Evolutionary conservation across 176 grass and related monocot species (phyloP), one percentile per base, ranked within the genome.

Genomic region (Dendrocalamus sinicus): DNA sequence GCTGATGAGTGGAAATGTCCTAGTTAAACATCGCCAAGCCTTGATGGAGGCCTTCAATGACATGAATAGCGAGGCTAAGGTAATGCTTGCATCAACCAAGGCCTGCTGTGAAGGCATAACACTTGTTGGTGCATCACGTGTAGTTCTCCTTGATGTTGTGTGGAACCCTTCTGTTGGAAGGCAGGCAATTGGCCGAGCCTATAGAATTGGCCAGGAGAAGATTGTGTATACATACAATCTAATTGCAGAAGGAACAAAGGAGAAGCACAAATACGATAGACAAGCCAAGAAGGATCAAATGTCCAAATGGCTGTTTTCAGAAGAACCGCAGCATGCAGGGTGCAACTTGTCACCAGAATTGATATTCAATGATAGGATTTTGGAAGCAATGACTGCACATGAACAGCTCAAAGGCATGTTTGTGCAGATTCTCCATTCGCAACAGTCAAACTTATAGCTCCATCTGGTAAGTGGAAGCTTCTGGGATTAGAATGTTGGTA

Each of bases 151-250:
- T 23, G 96, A 98, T 92, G 93, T 95, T 52, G 93, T 94, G 37
- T 98, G 96, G 96, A 98, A 98, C 75, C 96, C 91, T 70, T 88
- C 91, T 5, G 88, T 95, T 3, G 88, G 91, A 70, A 94, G 87
- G 81, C 96, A 98, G 77, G 93, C 96, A 5, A 92, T 95, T 83
- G 88, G 90, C n/a, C 90, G 96, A 74, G 96, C 93, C 10, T 98
- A 87, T 26, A 88, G 93, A 72, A 89, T 95, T 44, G 96, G 96
- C 1, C 96, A 95, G 81, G 12, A 95, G 78, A 95, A 89, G 81
- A 82, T 94, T 81, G 96, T 95, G 15, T 84, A 95, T 73, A 90
- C 93, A 0, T 98, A 98, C 81, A 95, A 94, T 76, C 61, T 98
- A 65, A 95, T 98, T 43, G 81, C 88, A 48, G 51, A 57, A 77